phyloP scores from a whole-genome alignment of 164 flowering plant species.

The Vitis amurensis region DNA sequence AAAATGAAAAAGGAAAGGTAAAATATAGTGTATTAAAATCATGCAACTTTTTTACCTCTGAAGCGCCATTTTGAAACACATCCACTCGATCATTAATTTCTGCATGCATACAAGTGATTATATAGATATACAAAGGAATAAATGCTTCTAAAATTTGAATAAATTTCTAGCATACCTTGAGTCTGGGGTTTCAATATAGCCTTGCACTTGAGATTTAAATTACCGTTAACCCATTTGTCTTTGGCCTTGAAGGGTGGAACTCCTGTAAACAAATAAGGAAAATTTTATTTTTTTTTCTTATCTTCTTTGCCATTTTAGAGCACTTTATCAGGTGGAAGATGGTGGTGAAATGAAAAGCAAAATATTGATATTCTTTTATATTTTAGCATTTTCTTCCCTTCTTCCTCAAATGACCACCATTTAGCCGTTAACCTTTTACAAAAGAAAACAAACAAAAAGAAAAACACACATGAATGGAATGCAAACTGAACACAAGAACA shows the following conservation, averaged over 20 bases:
- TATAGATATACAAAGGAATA: neutral
- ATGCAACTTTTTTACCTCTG: slow-evolving; percentile 29
- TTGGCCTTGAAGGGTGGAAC: slow-evolving; percentile 1
- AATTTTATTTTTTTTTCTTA: too few species aligned
- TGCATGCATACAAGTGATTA: neutral
- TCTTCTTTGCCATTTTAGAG: too few species aligned
- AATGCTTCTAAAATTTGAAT: too few species aligned
- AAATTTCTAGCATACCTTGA: slow-evolving; percentile 18
- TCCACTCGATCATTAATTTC: slow-evolving; percentile 6
- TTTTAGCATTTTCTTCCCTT: too few species aligned
- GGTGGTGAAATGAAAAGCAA: too few species aligned
- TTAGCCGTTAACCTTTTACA: too few species aligned
- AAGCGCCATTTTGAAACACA: slow-evolving; percentile 23
- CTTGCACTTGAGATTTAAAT: slow-evolving; percentile 18
- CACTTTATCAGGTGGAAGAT: too few species aligned
- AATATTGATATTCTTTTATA: too few species aligned
- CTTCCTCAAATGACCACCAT: too few species aligned
- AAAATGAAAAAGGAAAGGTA: neutral
- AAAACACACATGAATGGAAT: too few species aligned
- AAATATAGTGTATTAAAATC: neutral
- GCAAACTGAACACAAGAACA: too few species aligned
- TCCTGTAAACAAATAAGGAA: slow-evolving; percentile 11
- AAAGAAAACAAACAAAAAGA: too few species aligned
- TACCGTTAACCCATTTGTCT: slow-evolving; percentile 7
- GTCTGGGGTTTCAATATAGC: slow-evolving; percentile 35